Conservation (phyloP, 805 yeast genomes). For the Ascoidea asiatica region DNA sequence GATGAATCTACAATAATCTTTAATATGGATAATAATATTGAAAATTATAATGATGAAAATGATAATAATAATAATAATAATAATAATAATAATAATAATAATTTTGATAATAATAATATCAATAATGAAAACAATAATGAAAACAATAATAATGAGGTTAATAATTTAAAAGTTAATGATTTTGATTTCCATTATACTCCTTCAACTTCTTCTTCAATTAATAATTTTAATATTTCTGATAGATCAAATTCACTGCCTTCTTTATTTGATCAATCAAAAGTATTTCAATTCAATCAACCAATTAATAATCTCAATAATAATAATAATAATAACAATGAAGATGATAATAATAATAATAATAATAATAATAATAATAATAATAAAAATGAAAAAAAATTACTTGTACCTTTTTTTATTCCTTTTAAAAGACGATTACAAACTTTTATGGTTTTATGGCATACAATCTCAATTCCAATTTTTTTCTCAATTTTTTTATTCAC, state of each 20-base stretch:
- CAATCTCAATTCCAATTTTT: conserved; percentile 51
- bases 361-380: not conserved
- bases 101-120: not conserved
- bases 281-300: not conserved
- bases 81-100: too few species aligned
- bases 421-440: conserved; percentile 49
- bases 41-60: not conserved
- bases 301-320: too few species aligned
- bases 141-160: not conserved
- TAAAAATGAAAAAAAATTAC: conserved; percentile 10
- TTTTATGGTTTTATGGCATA: conserved; percentile 58
- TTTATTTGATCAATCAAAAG: too few species aligned
- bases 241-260: not conserved
- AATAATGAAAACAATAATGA: not conserved
- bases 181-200: not conserved
- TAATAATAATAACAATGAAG: not conserved
- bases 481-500: conserved; percentile 39
- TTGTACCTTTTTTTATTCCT: conserved; percentile 49
- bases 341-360: too few species aligned
- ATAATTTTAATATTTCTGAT: not conserved
- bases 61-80: not conserved
- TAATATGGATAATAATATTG: not conserved
- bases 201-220: not conserved
- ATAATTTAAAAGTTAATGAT: too few species aligned
- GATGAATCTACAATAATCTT: not conserved